Evolutionary conservation across 2,329 filamentous ascomycete species (phyloP).

Genomic region (Diaporthe humulicola): DNA sequence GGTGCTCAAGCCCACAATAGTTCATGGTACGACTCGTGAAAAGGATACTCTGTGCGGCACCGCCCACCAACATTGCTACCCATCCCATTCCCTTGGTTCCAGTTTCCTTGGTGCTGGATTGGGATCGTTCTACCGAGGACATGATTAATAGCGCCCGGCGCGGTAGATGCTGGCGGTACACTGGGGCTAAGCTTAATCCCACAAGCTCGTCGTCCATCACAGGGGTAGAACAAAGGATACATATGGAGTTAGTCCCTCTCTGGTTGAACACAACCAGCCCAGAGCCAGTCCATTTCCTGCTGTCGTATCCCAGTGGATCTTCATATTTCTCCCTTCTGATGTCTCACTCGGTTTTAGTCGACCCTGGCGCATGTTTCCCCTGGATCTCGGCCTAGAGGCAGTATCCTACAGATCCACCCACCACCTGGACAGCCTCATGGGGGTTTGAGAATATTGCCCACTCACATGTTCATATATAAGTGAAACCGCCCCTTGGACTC

Average conservation of each 20-base stretch:
- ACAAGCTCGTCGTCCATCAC: conserved; percentile 5
- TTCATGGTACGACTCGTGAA: conserved; percentile 21
- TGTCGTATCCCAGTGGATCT: conserved; percentile 5
- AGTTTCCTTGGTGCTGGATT: not conserved
- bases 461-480: conserved; percentile 25
- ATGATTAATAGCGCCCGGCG: conserved; percentile 1
- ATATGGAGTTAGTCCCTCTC: not conserved
- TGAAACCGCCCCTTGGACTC: conserved; percentile 31
- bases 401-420: conserved; percentile 1
- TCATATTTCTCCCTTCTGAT: conserved; percentile 18
- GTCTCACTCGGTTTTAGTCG: conserved; percentile 30
- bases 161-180: conserved; percentile 22
- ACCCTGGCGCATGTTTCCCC: conserved; percentile 23
- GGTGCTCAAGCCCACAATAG: conserved; percentile 30
- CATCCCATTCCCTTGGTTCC: conserved; percentile 22
- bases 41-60: conserved; percentile 19
- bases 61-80: conserved; percentile 19
- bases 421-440: not conserved
- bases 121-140: conserved; percentile 4
- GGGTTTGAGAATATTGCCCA: conserved; percentile 16
- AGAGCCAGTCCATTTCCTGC: not conserved
- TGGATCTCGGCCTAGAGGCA: conserved; percentile 8
- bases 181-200: conserved; percentile 18
- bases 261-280: not conserved
- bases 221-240: not conserved